Percentiles rank a stretch among this genome's conserved stretches.
Evolutionary conservation across 108 stramenopile species (phyloP).

Genomic region (Cyclotella baltica): DNA sequence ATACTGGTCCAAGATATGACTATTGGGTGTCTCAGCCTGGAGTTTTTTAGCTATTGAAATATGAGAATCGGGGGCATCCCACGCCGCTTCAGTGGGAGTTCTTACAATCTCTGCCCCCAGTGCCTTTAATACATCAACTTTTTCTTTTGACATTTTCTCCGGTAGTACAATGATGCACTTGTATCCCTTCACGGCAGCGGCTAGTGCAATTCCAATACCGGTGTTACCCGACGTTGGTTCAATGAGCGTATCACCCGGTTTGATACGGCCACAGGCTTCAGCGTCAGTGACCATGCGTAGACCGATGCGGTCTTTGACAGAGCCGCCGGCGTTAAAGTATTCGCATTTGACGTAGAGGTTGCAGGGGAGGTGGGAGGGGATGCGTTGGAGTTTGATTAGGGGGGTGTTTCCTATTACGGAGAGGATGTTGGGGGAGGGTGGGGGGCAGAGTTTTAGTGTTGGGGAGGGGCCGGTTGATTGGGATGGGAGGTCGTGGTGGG

Average conservation of each 20-base stretch:
- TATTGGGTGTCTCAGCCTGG: constrained; percentile 87
- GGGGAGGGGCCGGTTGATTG: constrained; percentile 22
- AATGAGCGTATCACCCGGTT: constrained; percentile 94
- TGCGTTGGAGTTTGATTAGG: constrained; percentile 70
- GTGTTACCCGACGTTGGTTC: constrained; percentile 98
- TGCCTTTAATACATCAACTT: constrained; percentile 93
- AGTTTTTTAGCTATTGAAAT: constrained; percentile 89
- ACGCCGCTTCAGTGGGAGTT: constrained; percentile 92
- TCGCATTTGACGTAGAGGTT: constrained; percentile 87
- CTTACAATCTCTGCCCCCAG: constrained; percentile 93
- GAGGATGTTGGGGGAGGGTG: background rate
- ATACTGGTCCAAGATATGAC: constrained; percentile 94
- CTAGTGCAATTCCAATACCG: constrained; percentile 94
- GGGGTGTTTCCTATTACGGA: constrained; percentile 51
- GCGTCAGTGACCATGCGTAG: constrained; percentile 80
- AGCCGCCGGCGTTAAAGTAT: constrained; percentile 86
- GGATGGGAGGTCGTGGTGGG: background rate
- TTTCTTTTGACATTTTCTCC: constrained; percentile 95
- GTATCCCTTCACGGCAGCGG: constrained; percentile 89
- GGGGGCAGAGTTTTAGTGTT: constrained; percentile 14
- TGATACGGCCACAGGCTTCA: constrained; percentile 70
- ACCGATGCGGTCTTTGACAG: constrained; percentile 93
- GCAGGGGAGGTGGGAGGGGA: constrained; percentile 66
- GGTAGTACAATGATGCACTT: constrained; percentile 92
- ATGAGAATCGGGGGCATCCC: constrained; percentile 90